Percentiles rank a stretch among this genome's conserved stretches.
These are phyloP conservation scores for Haematococcus lacustris DNA, from an alignment of 139 green algal species.

Conservation along the genomic window DNA sequence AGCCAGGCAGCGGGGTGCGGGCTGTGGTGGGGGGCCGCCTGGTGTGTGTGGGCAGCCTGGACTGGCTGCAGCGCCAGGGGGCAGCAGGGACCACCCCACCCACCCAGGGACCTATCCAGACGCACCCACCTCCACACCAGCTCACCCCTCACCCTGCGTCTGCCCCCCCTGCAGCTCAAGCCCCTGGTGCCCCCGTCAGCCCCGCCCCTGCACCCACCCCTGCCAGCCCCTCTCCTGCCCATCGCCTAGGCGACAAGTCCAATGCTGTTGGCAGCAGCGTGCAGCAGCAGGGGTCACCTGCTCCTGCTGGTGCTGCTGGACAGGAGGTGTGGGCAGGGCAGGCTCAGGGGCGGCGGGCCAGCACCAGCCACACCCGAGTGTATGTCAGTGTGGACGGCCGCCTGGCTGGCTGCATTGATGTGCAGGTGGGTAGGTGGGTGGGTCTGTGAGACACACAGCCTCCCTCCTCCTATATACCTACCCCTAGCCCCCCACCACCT, in stretches of 20 bases:
- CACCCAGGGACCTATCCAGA: no score
- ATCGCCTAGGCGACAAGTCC: neutral
- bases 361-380: constrained; percentile 59
- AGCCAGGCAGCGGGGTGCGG: constrained; percentile 65
- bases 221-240: neutral
- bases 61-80: constrained; percentile 58
- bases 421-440: constrained; percentile 2
- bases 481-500: no score
- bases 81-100: neutral
- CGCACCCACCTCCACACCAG: neutral
- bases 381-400: constrained; percentile 36
- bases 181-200: neutral
- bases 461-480: no score
- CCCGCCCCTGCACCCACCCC: neutral
- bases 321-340: neutral
- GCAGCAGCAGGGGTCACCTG: neutral
- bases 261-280: neutral
- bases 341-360: constrained; percentile 16
- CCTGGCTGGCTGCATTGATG: constrained; percentile 16
- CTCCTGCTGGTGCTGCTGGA: no score
- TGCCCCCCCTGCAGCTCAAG: neutral
- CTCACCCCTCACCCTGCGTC: neutral
- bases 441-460: no score
- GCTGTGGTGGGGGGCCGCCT: constrained; percentile 45
- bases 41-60: constrained; percentile 70